A percentile compares a stretch with the other conserved stretches of the same genome.
Evolutionary conservation across 1,139 yeast genomes (phyloP).

Genomic region (Lodderomyces orthopsilosis): DNA sequence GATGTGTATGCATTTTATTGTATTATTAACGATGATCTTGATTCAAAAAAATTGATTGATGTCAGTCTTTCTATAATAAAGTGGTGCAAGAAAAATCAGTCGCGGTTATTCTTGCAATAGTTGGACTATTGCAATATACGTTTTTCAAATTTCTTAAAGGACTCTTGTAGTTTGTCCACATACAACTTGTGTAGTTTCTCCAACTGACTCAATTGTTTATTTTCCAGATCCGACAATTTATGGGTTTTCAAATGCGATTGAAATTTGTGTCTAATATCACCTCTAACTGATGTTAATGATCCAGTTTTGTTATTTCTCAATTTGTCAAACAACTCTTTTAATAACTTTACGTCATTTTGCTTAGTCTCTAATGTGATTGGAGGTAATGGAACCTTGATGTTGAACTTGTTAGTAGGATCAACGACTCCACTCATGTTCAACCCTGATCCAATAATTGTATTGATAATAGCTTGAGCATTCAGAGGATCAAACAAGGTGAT

Average conservation of each 20-base stretch:
- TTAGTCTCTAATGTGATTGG: constrained; percentile 71
- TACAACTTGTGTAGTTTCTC: constrained; percentile 69
- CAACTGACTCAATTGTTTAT: constrained; percentile 52
- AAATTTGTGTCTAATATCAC: constrained; percentile 56
- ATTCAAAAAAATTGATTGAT: constrained; percentile 31
- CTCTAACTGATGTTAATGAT: constrained; percentile 58
- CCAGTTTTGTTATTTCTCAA: constrained; percentile 46
- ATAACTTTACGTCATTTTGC: constrained; percentile 52
- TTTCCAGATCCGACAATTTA: constrained; percentile 56
- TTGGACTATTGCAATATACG: constrained; percentile 32
- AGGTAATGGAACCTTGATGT: constrained; percentile 72
- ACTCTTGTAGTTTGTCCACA: constrained; percentile 53
- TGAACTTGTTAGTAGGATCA: constrained; percentile 69
- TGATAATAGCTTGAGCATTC: constrained; percentile 63
- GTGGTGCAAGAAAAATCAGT: constrained; percentile 40
- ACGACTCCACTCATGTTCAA: constrained; percentile 77
- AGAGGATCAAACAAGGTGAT: constrained; percentile 84
- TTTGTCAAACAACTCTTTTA: constrained; percentile 64
- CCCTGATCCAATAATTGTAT: constrained; percentile 65
- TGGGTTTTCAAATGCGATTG: constrained; percentile 43
- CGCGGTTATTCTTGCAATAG: constrained; percentile 30
- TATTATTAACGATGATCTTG: constrained; percentile 24
- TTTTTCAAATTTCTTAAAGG: constrained; percentile 60
- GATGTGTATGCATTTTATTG: constrained; percentile 39
- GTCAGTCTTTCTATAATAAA: constrained; percentile 33